Conservation (phyloP, 1,284 basidiomycete species). For the Schizophyllum amplum region DNA sequence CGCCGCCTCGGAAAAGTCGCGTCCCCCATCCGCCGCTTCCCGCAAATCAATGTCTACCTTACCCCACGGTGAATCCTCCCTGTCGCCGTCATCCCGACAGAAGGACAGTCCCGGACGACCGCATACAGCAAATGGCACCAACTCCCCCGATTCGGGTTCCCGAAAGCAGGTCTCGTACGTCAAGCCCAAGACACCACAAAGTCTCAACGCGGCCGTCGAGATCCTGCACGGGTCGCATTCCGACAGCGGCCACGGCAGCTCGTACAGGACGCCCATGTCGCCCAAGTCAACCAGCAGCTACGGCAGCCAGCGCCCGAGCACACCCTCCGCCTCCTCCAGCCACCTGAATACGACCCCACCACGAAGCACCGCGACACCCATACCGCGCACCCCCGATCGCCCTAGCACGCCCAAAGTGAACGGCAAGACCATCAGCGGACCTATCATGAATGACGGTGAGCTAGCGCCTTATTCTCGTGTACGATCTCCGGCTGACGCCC, state of each 20-base stretch:
- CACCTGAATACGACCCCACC: constrained; percentile 20
- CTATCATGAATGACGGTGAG: constrained; percentile 58
- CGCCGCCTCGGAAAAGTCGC: constrained; percentile 43
- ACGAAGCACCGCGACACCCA: constrained; percentile 26
- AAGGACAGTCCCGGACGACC: constrained; percentile 1
- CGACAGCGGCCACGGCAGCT: constrained; percentile 29
- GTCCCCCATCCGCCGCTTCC: constrained; percentile 32
- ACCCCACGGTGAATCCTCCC: neutral
- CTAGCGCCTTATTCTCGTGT: constrained; percentile 1
- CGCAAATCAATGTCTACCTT: constrained; percentile 18
- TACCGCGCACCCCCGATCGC: constrained; percentile 26
- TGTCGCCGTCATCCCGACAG: constrained; percentile 12
- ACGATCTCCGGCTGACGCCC: constrained; percentile 9
- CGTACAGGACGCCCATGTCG: constrained; percentile 16
- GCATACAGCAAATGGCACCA: constrained; percentile 5
- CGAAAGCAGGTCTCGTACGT: constrained; percentile 45
- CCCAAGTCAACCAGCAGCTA: constrained; percentile 27
- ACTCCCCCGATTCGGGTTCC: constrained; percentile 29
- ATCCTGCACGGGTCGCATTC: constrained; percentile 40
- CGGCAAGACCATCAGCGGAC: constrained; percentile 57
- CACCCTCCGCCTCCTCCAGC: constrained; percentile 14
- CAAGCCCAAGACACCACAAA: constrained; percentile 41
- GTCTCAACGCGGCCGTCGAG: constrained; percentile 48
- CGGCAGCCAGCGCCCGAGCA: constrained; percentile 15
- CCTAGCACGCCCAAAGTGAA: constrained; percentile 33